A percentile compares a stretch with the other conserved stretches of the same genome.
Conservation (phyloP, 805 yeast genomes). For the Blastobotrys attinorum region DNA sequence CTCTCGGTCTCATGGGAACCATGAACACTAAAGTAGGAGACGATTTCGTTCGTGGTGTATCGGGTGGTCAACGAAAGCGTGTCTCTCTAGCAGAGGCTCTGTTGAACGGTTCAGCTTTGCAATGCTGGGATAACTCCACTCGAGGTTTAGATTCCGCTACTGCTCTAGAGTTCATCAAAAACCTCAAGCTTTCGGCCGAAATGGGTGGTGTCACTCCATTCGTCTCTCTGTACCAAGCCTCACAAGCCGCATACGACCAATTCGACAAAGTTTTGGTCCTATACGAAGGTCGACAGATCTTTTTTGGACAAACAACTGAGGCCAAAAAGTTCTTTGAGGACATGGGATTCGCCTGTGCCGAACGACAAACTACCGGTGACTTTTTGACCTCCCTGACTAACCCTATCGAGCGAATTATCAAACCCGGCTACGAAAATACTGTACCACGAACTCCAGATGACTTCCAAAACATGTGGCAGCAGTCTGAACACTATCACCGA, state of each 20-base stretch:
- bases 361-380: constrained; percentile 54
- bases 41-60: constrained; percentile 48
- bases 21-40: constrained; percentile 37
- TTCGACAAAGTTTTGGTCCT: constrained; percentile 47
- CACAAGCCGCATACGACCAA: constrained; percentile 47
- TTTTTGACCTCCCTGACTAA: constrained; percentile 49
- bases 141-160: constrained; percentile 69
- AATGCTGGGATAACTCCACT: constrained; percentile 63
- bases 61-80: constrained; percentile 52
- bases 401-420: constrained; percentile 41
- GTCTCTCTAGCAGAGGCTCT: constrained; percentile 47
- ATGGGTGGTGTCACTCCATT: constrained; percentile 45
- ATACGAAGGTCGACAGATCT: constrained; percentile 52
- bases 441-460: constrained; percentile 49
- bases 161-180: constrained; percentile 54
- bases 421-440: constrained; percentile 36
- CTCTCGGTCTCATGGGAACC: constrained; percentile 36
- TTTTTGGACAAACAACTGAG: constrained; percentile 38
- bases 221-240: constrained; percentile 54
- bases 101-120: constrained; percentile 38
- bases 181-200: constrained; percentile 48
- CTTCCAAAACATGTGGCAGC: constrained; percentile 44
- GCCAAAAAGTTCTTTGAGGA: constrained; percentile 43
- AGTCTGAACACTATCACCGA: constrained; percentile 35
- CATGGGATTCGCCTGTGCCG: constrained; percentile 52